phyloP scores from a whole-genome alignment of 1,139 yeast species.

The Chernovozyma sophiae-reginae region DNA sequence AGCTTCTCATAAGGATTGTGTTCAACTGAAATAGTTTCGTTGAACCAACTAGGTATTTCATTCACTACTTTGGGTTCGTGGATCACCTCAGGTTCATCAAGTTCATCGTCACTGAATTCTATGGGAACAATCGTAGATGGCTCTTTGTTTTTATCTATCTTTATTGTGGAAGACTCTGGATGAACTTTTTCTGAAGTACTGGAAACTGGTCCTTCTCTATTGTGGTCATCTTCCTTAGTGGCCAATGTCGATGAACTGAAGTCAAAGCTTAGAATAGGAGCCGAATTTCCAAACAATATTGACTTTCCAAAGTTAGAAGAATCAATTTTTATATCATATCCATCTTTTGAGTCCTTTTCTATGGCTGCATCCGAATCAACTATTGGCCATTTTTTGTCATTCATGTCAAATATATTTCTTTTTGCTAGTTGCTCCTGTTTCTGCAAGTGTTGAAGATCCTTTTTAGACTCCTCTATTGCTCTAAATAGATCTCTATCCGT shows the following conservation, averaged over 20 bases:
- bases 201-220: background rate
- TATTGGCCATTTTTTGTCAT: background rate
- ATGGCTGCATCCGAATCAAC: background rate
- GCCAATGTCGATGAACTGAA: background rate
- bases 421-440: constrained; percentile 8
- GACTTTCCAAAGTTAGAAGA: background rate
- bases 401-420: constrained; percentile 7
- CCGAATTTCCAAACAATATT: background rate
- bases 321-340: background rate
- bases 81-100: constrained; percentile 1
- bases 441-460: constrained; percentile 23
- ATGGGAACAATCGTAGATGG: background rate
- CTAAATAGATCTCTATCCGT: constrained; percentile 30
- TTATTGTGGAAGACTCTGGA: background rate
- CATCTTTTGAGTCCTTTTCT: background rate
- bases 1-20: constrained; percentile 10
- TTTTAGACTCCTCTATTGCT: constrained; percentile 46
- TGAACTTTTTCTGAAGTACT: background rate
- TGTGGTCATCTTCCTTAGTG: background rate
- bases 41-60: constrained; percentile 32
- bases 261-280: background rate
- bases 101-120: constrained; percentile 8
- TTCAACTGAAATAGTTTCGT: constrained; percentile 14
- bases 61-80: constrained; percentile 4
- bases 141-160: background rate